Evolutionary conservation across 1,284 basidiomycete genomes (phyloP).

Genomic region (Hypsizygus ulmarius): DNA sequence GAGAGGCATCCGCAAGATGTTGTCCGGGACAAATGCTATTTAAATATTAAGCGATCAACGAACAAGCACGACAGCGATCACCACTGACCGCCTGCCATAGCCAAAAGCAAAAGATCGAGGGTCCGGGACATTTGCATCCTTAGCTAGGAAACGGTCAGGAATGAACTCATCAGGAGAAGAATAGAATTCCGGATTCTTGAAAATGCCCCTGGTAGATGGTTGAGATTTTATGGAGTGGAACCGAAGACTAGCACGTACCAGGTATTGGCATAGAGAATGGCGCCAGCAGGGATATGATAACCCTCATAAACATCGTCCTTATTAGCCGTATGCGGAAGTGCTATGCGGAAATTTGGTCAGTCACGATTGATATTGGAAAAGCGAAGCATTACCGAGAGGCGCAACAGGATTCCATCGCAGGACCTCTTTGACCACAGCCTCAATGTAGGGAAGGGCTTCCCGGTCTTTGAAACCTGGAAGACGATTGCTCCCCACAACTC

Average conservation of each 20-base stretch:
- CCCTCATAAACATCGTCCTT: conserved; percentile 11
- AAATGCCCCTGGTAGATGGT: conserved; percentile 4
- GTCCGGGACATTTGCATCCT: background rate
- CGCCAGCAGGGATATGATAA: conserved; percentile 10
- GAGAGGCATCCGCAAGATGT: conserved; percentile 10
- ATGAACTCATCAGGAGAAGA: conserved; percentile 8
- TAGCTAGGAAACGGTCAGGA: conserved; percentile 3
- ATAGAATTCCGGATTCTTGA: conserved; percentile 6
- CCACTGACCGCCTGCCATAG: conserved; percentile 6
- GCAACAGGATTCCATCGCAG: conserved; percentile 39
- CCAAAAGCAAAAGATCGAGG: conserved; percentile 5
- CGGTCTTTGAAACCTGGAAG: conserved; percentile 47
- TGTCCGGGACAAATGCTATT: conserved; percentile 10
- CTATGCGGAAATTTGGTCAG: background rate
- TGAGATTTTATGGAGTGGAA: no score
- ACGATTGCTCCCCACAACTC: conserved; percentile 41
- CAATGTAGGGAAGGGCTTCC: conserved; percentile 41
- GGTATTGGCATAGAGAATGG: conserved; percentile 24
- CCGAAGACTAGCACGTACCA: background rate
- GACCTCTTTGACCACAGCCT: conserved; percentile 44
- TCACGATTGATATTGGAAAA: background rate
- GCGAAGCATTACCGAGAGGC: conserved; percentile 5
- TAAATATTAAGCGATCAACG: background rate
- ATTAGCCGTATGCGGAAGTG: conserved; percentile 1
- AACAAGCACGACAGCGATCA: background rate